Evolutionary conservation across 129 eudicot genomes (phyloP), one percentile per base, ranked within the genome.

Genomic region (Dittrichia graveolens): DNA sequence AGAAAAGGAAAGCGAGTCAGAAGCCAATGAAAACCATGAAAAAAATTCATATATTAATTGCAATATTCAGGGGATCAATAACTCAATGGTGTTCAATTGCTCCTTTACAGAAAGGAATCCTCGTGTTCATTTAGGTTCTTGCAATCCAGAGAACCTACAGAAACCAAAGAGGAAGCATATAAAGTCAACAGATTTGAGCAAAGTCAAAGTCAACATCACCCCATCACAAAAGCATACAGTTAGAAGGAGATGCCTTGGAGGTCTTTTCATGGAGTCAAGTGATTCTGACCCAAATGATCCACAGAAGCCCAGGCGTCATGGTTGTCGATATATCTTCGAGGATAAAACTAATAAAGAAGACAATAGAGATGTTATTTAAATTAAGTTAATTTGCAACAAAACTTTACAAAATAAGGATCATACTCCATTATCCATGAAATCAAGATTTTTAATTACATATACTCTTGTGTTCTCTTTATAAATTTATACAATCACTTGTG

Each of bases 231-330:
- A 74, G 78, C 82, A 83, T 18, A 74, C 62, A 5, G 50, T 84
- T 45, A 67, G 88, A 80, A 78, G 73, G 67, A 85, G 96, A 72
- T 92, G 87, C 74, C 89, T 89, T 6, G 69, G 87, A 85, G 92
- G 92, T 7, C 80, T 84, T 46, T 76, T 87, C 54, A 24, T 73
- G 80, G 91, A 85, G 63, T 52, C 87, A 7, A 85, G 92, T 78
- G 86, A 83, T 39, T 83, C 91, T 53, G 95, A 85, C 35, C n/a
- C 63, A 16, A 91, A 83, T n/a, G 85, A 85, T 75, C 80, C 83
- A 1, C 79, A 83, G 18, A 86, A 88, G 85, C 89, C 96, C 66
- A 77, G 85, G 9, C 85, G 85, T 8, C 98, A 94, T 90, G 98
- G 98, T 45, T 94, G 96, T 34, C 93, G 78, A 7, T 78, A 64